A percentile compares a stretch with the other conserved stretches of the same genome.
Conservation (phyloP, 768 basidiomycete species). For the Kwoniella sp. region DNA sequence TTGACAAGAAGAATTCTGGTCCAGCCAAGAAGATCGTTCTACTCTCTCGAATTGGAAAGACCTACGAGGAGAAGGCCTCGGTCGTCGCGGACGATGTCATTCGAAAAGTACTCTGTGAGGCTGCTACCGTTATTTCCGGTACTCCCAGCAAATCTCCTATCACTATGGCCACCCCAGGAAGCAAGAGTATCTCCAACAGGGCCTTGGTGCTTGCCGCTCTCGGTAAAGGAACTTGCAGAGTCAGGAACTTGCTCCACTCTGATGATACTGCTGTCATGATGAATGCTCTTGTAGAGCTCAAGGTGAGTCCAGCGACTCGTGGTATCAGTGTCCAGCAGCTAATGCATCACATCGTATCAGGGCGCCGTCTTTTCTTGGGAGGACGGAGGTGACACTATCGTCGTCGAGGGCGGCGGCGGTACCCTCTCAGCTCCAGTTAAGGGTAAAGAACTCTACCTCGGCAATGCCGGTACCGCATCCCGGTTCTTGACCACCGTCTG, state of each 20-base stretch:
- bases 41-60: slow-evolving; percentile 84
- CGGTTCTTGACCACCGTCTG: slow-evolving; percentile 97
- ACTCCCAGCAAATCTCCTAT: slow-evolving; percentile 65
- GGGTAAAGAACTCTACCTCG: slow-evolving; percentile 88
- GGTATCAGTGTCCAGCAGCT: background rate
- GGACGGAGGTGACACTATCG: slow-evolving; percentile 91
- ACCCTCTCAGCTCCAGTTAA: slow-evolving; percentile 71
- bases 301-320: slow-evolving; percentile 67
- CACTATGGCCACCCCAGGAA: slow-evolving; percentile 86
- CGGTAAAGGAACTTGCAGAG: slow-evolving; percentile 79
- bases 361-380: slow-evolving; percentile 94
- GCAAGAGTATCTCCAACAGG: slow-evolving; percentile 94
- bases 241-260: slow-evolving; percentile 90
- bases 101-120: slow-evolving; percentile 75
- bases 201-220: slow-evolving; percentile 91
- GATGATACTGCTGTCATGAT: slow-evolving; percentile 99
- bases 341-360: slow-evolving; percentile 57
- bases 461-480: slow-evolving; percentile 96
- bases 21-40: slow-evolving; percentile 91
- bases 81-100: slow-evolving; percentile 80
- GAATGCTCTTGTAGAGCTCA: slow-evolving; percentile 82
- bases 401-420: slow-evolving; percentile 86
- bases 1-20: slow-evolving; percentile 98
- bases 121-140: slow-evolving; percentile 72
- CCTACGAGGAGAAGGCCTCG: slow-evolving; percentile 87